A percentile compares a stretch with the other conserved stretches of the same genome.
Evolutionary conservation across 805 yeast species (phyloP).

Genomic region (Myxozyma geophila): DNA sequence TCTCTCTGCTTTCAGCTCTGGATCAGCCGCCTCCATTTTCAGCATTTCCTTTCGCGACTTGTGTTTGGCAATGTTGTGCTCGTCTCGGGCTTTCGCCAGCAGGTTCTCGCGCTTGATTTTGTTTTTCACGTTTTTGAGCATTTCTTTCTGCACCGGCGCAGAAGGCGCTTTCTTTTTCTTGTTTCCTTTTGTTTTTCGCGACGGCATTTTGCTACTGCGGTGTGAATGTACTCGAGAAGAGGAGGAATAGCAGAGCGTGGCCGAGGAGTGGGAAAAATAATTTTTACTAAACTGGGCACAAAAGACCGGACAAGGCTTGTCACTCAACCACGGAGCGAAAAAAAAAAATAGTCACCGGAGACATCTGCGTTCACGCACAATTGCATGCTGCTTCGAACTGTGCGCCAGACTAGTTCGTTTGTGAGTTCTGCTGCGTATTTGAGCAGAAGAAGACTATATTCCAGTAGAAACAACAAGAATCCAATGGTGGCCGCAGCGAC

Average conservation of each 20-base stretch:
- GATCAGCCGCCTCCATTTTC: conserved; percentile 82
- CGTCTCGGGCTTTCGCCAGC: conserved; percentile 24
- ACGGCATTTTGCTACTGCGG: conserved; percentile 16
- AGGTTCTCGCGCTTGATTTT: conserved; percentile 35
- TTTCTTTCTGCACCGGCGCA: conserved; percentile 24
- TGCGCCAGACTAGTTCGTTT: not conserved
- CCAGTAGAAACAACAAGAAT: not conserved
- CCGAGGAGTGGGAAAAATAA: not conserved
- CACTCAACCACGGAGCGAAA: not conserved
- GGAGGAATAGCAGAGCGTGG: not conserved
- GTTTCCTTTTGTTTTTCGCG: conserved; percentile 21
- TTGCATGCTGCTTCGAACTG: conserved; percentile 9
- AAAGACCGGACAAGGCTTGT: not conserved
- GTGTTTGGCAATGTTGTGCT: conserved; percentile 68
- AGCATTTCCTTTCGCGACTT: conserved; percentile 78
- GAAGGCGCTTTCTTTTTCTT: conserved; percentile 19
- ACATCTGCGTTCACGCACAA: not conserved
- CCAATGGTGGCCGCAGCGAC: not conserved
- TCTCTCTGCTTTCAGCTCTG: conserved; percentile 80
- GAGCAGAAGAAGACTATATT: not conserved
- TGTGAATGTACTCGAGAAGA: not conserved
- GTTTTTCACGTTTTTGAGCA: conserved; percentile 22
- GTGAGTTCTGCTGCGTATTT: not conserved
- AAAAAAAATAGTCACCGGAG: not conserved
- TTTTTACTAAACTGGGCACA: not conserved